Conservation (phyloP, 2,329 filamentous ascomycete species). For the Lachnellula arida region DNA sequence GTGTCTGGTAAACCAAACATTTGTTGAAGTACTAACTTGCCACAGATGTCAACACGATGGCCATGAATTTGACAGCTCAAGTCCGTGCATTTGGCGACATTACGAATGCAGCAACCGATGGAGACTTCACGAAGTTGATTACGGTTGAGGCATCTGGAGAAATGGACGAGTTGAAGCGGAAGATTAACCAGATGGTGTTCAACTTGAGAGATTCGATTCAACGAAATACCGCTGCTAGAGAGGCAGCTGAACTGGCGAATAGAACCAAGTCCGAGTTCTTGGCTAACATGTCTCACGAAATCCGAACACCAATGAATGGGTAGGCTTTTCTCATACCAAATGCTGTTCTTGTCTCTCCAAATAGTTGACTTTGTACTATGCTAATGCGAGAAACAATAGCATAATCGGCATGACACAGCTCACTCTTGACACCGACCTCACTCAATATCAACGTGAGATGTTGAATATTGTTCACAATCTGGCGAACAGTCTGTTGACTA, state of each 20-base stretch:
- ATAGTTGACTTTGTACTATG: neutral
- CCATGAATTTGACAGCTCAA: conserved; percentile 81
- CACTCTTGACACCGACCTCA: conserved; percentile 90
- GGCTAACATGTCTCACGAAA: conserved; percentile 98
- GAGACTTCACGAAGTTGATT: conserved; percentile 94
- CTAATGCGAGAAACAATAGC: conserved; percentile 14
- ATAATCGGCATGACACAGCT: conserved; percentile 77
- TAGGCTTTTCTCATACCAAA: no score
- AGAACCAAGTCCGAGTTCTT: conserved; percentile 98
- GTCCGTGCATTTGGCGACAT: conserved; percentile 97
- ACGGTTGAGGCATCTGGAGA: conserved; percentile 96
- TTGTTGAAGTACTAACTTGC: conserved; percentile 3
- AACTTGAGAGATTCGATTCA: conserved; percentile 95
- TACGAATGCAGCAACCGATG: conserved; percentile 94
- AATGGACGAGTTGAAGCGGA: conserved; percentile 98
- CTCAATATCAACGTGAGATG: conserved; percentile 96
- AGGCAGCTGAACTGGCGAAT: conserved; percentile 93
- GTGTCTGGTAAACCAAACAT: no score
- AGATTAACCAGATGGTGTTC: conserved; percentile 99
- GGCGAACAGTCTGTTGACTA: conserved; percentile 91
- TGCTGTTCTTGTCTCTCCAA: neutral
- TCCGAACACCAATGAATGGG: conserved; percentile 75
- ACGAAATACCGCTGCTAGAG: conserved; percentile 89
- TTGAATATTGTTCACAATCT: conserved; percentile 96
- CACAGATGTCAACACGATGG: conserved; percentile 34